Conservation (phyloP, 352 stramenopile species). For the Aphanomyces astaci region DNA sequence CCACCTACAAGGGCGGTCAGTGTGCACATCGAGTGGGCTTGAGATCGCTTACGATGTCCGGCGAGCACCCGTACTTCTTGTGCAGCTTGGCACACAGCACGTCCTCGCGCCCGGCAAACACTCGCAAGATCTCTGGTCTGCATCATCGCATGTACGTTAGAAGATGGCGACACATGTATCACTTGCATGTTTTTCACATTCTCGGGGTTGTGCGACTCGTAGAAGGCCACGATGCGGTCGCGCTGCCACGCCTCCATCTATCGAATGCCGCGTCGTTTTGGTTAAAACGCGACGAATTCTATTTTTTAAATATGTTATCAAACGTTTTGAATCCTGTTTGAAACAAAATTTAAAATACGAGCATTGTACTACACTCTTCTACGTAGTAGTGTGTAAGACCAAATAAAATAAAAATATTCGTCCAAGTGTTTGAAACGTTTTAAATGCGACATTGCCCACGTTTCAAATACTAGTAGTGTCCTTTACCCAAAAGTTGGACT, state of each 20-base stretch:
- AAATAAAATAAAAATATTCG: too few relatives aligned
- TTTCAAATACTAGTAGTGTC: too few relatives aligned
- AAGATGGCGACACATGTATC: neutral
- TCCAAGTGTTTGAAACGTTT: neutral
- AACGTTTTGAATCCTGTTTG: too few relatives aligned
- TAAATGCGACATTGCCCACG: neutral
- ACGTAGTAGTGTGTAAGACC: too few relatives aligned
- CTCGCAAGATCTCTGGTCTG: conserved; percentile 62
- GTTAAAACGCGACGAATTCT: too few relatives aligned
- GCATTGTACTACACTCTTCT: too few relatives aligned
- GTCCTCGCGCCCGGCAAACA: conserved; percentile 53
- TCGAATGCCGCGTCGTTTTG: neutral
- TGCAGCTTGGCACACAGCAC: conserved; percentile 57
- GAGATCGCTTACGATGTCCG: neutral
- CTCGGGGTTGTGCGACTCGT: conserved; percentile 59
- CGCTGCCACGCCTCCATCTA: neutral
- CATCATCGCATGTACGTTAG: neutral
- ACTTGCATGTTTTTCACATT: conserved; percentile 76
- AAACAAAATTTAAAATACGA: too few relatives aligned
- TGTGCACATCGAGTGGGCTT: neutral
- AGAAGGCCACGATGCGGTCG: conserved; percentile 36
- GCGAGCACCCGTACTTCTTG: conserved; percentile 58
- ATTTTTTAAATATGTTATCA: neutral
- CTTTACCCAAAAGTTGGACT: too few relatives aligned
- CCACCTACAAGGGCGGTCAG: neutral